Evolutionary conservation across 2,329 filamentous ascomycete genomes (phyloP).

Genomic region (Pestalotiopsis sp.): DNA sequence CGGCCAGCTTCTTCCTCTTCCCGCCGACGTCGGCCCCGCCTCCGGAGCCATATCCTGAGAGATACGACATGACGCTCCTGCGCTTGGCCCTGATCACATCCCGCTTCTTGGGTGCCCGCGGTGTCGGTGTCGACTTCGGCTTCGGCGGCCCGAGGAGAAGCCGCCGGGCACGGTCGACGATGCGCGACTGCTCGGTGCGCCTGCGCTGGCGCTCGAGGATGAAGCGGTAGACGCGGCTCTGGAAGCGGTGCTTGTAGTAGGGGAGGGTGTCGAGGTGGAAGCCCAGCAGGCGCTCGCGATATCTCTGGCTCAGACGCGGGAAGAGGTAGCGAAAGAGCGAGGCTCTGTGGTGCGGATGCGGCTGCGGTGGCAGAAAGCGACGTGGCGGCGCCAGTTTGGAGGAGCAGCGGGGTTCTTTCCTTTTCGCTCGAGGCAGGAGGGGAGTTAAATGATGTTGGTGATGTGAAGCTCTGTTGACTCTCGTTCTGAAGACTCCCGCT

Average conservation of each 20-base stretch:
- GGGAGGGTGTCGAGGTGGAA: conserved; percentile 79
- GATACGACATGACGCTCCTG: conserved; percentile 33
- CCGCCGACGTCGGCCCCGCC: conserved; percentile 63
- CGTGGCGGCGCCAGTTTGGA: conserved; percentile 45
- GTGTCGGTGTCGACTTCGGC: conserved; percentile 6
- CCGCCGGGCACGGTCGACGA: conserved; percentile 50
- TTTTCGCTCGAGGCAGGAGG: not conserved
- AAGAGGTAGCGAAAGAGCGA: conserved; percentile 69
- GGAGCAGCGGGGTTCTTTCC: not conserved
- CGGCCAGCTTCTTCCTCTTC: conserved; percentile 77
- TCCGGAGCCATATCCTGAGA: conserved; percentile 32
- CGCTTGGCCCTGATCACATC: conserved; percentile 13
- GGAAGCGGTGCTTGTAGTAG: conserved; percentile 68
- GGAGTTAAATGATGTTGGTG: not conserved
- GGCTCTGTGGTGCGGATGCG: conserved; percentile 44
- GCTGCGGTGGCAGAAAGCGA: conserved; percentile 40
- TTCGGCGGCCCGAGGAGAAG: conserved; percentile 44
- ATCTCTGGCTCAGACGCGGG: conserved; percentile 63
- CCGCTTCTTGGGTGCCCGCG: not conserved
- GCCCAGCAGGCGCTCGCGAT: conserved; percentile 66
- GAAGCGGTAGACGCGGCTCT: conserved; percentile 77
- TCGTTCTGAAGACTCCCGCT: not conserved
- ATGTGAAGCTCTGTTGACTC: not conserved
- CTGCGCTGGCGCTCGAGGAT: conserved; percentile 67
- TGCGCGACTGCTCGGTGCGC: conserved; percentile 49